Conservation (phyloP, 352 stramenopile species). For the Phytophthora sp. region DNA sequence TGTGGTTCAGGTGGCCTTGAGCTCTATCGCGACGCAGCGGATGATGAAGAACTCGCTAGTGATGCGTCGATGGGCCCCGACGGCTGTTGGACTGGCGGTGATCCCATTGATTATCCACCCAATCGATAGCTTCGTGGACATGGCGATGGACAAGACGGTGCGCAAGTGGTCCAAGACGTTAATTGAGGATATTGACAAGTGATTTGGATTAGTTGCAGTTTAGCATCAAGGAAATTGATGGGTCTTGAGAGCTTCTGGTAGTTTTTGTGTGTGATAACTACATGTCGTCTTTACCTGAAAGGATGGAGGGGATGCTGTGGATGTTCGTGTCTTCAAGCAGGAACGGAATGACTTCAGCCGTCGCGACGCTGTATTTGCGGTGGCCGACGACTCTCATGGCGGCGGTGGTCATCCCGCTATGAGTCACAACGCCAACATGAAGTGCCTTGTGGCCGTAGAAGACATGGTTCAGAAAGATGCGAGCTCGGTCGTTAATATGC, state of each 20-base stretch:
- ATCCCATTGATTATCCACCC: slow-evolving; percentile 91
- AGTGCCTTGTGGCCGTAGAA: slow-evolving; percentile 26
- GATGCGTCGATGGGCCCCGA: slow-evolving; percentile 66
- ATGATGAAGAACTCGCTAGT: slow-evolving; percentile 50
- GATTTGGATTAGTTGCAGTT: too few relatives aligned
- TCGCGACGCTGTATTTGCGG: slow-evolving; percentile 24
- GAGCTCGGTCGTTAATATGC: slow-evolving; percentile 33
- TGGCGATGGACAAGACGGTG: slow-evolving; percentile 57
- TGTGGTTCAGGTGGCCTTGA: slow-evolving; percentile 49
- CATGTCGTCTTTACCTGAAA: slow-evolving; percentile 14
- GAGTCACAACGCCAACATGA: slow-evolving; percentile 29
- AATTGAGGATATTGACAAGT: slow-evolving; percentile 38
- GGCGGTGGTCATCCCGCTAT: slow-evolving; percentile 24
- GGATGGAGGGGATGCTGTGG: slow-evolving; percentile 6
- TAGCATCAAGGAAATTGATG: too few relatives aligned
- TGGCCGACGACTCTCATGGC: slow-evolving; percentile 27
- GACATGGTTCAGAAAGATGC: slow-evolving; percentile 34
- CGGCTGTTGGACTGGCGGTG: slow-evolving; percentile 72
- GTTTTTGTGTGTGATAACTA: neutral
- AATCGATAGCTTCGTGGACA: slow-evolving; percentile 77
- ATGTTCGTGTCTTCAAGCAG: slow-evolving; percentile 30
- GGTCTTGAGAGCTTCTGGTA: too few relatives aligned
- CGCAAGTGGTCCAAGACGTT: slow-evolving; percentile 52
- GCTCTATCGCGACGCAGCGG: slow-evolving; percentile 40
- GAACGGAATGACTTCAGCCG: slow-evolving; percentile 27